Percentiles rank a stretch among this genome's conserved stretches.
Conservation (phyloP, 2,329 filamentous ascomycete genomes). For the Penicillium sp. region DNA sequence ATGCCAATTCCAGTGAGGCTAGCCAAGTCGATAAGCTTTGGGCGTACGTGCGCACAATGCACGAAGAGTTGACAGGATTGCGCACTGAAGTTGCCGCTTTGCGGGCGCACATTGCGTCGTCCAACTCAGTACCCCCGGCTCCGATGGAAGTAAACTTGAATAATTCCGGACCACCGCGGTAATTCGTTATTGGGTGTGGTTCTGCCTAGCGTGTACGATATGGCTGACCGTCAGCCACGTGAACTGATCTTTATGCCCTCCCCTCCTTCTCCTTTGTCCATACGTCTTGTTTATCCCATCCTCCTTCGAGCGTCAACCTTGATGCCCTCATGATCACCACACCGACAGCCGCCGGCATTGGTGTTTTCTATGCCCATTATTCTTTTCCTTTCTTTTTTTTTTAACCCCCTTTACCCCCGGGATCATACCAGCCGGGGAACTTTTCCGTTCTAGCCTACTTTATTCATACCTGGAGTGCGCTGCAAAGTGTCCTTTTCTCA, state of each 20-base stretch:
- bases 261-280: conserved; percentile 14
- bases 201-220: conserved; percentile 20
- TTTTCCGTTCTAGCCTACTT: conserved; percentile 6
- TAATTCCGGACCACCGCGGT: conserved; percentile 15
- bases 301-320: conserved; percentile 4
- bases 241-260: not conserved
- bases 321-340: conserved; percentile 19
- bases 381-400: conserved; percentile 4
- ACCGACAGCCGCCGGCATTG: conserved; percentile 15
- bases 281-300: conserved; percentile 12
- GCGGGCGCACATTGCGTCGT: conserved; percentile 38
- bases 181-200: not conserved
- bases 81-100: conserved; percentile 42
- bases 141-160: conserved; percentile 17
- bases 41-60: conserved; percentile 43
- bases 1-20: conserved; percentile 24
- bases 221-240: conserved; percentile 1
- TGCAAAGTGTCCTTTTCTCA: conserved; percentile 6
- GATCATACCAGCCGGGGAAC: not conserved
- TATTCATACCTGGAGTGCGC: conserved; percentile 2
- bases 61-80: conserved; percentile 40
- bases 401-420: not conserved
- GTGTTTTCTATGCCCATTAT: conserved; percentile 9
- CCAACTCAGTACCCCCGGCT: conserved; percentile 18
- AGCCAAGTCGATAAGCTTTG: conserved; percentile 37